Evolutionary conservation across 805 yeast genomes (phyloP), one percentile per base, ranked within the genome.

Genomic region (Komagataella phaffii): DNA sequence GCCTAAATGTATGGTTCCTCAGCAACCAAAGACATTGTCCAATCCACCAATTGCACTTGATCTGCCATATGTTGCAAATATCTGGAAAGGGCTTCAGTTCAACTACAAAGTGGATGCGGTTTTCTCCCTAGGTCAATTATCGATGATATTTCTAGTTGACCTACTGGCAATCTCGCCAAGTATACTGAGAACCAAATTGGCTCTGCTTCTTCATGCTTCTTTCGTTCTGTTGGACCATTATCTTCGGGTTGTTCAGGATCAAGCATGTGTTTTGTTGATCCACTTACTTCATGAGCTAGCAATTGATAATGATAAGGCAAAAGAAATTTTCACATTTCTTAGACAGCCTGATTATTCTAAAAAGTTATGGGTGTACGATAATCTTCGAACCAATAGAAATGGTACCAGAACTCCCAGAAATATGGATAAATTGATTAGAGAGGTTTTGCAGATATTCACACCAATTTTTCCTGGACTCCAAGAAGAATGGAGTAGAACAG

Each of bases 201-300:
- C 98, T 0, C 65, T 87, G 7, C 65, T 93, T 24, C 64, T 93
- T 10, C 98, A 93, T 58, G 79, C 85, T 1, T 76, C 89, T 1
- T 77, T 91, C 56, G 86, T 88, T 0, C 69, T 93, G 30, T 69
- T 90, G 44, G 99, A 93, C 60, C 97, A 93, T 63, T 95, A 93
- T 63, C 73, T 87, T 36, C 79, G 81, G 0, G 68, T 88, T 18
- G 90, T 93, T 3, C 95, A 85, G 57, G 90, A 86, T 53, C 93
- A 88, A 56, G 93, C 96, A 0, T 75, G 82, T 2, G 83, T 83
- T 47, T 71, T 91, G 56, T 71, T 91, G 46, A 78, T 86, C 50
- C 87, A 86, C 55, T 67, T 87, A 48, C 74, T 90, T 21, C 87
- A 81, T 61, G 80, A 80, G 30, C 72, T 83, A 47, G 79, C 80